These are phyloP conservation scores for Lodderomyces pseudojiufengensis DNA, from an alignment of 1,139 yeast species.

Conservation along the genomic window DNA sequence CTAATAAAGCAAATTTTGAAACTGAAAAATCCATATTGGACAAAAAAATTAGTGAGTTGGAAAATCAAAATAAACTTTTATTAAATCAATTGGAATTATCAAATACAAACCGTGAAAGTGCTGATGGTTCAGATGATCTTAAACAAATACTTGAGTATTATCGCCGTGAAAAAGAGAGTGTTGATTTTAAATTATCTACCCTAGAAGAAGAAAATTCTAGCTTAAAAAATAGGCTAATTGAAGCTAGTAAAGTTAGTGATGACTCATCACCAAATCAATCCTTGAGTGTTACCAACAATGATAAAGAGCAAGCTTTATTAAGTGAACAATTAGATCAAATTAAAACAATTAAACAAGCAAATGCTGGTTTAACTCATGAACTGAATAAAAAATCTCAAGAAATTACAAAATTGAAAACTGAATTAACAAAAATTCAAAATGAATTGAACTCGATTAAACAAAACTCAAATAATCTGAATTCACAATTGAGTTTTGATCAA, in stretches of 20 bases:
- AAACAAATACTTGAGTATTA: slow-evolving; percentile 60
- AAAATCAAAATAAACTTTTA: slow-evolving; percentile 63
- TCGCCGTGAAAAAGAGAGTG: slow-evolving; percentile 74
- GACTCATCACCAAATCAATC: neutral
- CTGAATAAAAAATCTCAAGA: slow-evolving; percentile 22
- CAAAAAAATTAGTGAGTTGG: slow-evolving; percentile 51
- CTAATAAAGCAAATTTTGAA: slow-evolving; percentile 34
- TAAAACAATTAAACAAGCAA: slow-evolving; percentile 71
- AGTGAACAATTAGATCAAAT: slow-evolving; percentile 63
- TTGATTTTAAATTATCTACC: slow-evolving; percentile 55
- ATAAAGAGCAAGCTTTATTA: slow-evolving; percentile 51
- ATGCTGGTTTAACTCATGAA: slow-evolving; percentile 62
- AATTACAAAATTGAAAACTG: slow-evolving; percentile 22
- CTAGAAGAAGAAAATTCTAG: slow-evolving; percentile 48
- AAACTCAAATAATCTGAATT: neutral
- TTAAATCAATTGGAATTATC: slow-evolving; percentile 64
- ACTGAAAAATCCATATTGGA: slow-evolving; percentile 50
- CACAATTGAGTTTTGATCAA: slow-evolving; percentile 22
- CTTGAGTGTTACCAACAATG: slow-evolving; percentile 13
- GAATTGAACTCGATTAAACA: slow-evolving; percentile 21
- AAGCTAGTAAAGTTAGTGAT: slow-evolving; percentile 16
- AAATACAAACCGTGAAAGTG: slow-evolving; percentile 15
- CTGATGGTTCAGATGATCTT: slow-evolving; percentile 20
- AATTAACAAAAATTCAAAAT: slow-evolving; percentile 15
- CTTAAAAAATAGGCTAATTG: slow-evolving; percentile 41